Percentiles rank a stretch among this genome's conserved stretches.
phyloP scores from a whole-genome alignment of 768 basidiomycete genomes.

The Pluteus cervinus region DNA sequence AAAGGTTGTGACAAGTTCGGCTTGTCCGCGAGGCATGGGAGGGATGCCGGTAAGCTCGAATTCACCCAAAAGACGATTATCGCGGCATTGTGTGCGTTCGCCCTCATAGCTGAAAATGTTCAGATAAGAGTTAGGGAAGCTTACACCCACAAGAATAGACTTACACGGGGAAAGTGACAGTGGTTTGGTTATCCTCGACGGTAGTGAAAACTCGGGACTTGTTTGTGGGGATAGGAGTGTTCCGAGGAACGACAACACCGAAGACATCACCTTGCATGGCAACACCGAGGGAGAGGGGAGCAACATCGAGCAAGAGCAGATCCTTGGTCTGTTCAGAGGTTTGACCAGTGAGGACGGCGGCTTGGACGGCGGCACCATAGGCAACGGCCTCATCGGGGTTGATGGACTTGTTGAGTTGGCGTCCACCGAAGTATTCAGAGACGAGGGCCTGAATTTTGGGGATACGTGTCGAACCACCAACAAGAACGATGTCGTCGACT shows the following conservation, averaged over 20 bases:
- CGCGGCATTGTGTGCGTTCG: slow-evolving; percentile 98
- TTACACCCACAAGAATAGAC: slow-evolving; percentile 14
- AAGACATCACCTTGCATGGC: slow-evolving; percentile 99
- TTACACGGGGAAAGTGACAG: slow-evolving; percentile 98
- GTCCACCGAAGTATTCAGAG: slow-evolving; percentile 97
- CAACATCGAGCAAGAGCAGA: slow-evolving; percentile 96
- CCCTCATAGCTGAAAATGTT: slow-evolving; percentile 75
- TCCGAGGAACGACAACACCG: slow-evolving; percentile 98
- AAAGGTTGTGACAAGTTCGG: slow-evolving; percentile 98
- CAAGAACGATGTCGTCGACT: slow-evolving; percentile 99
- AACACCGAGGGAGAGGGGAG: slow-evolving; percentile 97
- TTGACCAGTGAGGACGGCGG: slow-evolving; percentile 96
- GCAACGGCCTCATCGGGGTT: slow-evolving; percentile 99
- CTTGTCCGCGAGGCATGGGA: slow-evolving; percentile 98
- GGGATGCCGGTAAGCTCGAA: slow-evolving; percentile 99
- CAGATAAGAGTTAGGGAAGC: slow-evolving; percentile 6
- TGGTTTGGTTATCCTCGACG: slow-evolving; percentile 99
- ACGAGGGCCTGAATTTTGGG: slow-evolving; percentile 98
- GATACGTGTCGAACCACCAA: slow-evolving; percentile 99
- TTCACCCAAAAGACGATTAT: slow-evolving; percentile 98
- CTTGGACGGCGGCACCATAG: slow-evolving; percentile 99
- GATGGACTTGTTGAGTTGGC: slow-evolving; percentile 99
- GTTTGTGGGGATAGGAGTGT: slow-evolving; percentile 99
- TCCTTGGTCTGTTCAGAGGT: slow-evolving; percentile 99
- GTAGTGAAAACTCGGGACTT: slow-evolving; percentile 99